These are phyloP conservation scores for Pulicaria dysenterica DNA, from an alignment of 129 eudicot genomes.

Conservation along the genomic window DNA sequence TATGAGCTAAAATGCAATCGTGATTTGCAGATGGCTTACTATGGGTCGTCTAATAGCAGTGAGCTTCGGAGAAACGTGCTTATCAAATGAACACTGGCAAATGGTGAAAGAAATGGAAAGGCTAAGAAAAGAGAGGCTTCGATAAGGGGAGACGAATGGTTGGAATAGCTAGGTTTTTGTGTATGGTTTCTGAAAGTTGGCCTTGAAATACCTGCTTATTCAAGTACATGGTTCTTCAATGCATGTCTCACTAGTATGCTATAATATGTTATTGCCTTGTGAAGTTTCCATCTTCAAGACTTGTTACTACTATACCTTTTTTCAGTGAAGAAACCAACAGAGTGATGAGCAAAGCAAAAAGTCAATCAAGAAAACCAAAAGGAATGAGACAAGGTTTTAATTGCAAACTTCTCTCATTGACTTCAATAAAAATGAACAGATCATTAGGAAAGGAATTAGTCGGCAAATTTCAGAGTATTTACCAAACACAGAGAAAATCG, in stretches of 20 bases:
- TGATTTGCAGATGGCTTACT: conserved; percentile 73
- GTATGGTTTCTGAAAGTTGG: conserved; percentile 19
- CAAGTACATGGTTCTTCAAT: neutral
- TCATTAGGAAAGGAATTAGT: too few relatives aligned
- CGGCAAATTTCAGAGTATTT: too few relatives aligned
- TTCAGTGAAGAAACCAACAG: too few relatives aligned
- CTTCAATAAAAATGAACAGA: too few relatives aligned
- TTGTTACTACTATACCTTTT: neutral
- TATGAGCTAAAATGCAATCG: neutral
- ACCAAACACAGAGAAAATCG: too few relatives aligned
- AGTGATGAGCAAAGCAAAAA: too few relatives aligned
- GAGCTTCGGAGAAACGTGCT: conserved; percentile 73
- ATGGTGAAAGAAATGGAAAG: conserved; percentile 93
- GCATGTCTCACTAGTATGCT: conserved; percentile 25
- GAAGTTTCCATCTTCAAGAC: neutral
- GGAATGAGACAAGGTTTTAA: too few relatives aligned
- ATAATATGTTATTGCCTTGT: neutral
- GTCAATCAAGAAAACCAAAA: too few relatives aligned
- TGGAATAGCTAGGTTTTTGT: neutral
- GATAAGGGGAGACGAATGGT: conserved; percentile 22
- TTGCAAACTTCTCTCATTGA: too few relatives aligned
- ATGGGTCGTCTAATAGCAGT: conserved; percentile 79
- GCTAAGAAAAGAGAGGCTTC: conserved; percentile 66
- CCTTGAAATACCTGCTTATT: neutral
- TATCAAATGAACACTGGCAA: conserved; percentile 87